Base-by-base conservation (phyloP, 352 stramenopile genomes). In the Pythium inflatum region DNA sequence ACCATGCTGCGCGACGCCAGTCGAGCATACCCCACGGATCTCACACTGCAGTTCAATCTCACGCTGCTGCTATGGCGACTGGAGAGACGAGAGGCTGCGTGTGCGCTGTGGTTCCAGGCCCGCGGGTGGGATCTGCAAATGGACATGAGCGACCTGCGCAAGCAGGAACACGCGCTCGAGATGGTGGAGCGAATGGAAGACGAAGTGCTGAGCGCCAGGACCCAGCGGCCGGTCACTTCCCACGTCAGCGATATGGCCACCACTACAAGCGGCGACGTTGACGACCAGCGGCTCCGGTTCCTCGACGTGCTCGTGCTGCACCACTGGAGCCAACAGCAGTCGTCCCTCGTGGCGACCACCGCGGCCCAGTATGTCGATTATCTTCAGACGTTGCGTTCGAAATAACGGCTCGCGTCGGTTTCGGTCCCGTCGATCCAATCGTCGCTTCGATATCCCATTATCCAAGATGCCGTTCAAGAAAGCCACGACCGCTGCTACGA, bases 1-100 rank as follows among this genome's bases (percentile, higher is more conserved):
- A 57, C 36, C 5, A 69, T 90, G 34, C 76, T 94, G 43, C 74
- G 61, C 0, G 50, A 83, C n/a, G 81, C 77, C 5, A 33, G 82
- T 3, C 66, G 76, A 20, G 55, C 61, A 28, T 92, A 89, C 68
- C 79, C 80, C 6, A 34, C 62, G 0, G 80, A 65, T 12, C 48
- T 90, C 9, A 62, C 73, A 11, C 64, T 92, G 3, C 77, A 75
- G 24, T 94, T 94, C 63, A 96, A 96, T 49, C 68, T 94, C 18
- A 78, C 81, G 31, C 66, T 94, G n/a, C 68, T 96, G 38, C 73
- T 96, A 0, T 94, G 84, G 88, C 74, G 85, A 18, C 74, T 81
- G 16, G 54, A 63, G 3, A 75, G 92, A 16, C 75, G 75, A 51
- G 66, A 77, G 2, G 66, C 68, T 31, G 87, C 87, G 20, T 91